These are phyloP conservation scores for Actinidia chinensis DNA, from an alignment of 179 eudicot genomes.

Conservation along the genomic window DNA sequence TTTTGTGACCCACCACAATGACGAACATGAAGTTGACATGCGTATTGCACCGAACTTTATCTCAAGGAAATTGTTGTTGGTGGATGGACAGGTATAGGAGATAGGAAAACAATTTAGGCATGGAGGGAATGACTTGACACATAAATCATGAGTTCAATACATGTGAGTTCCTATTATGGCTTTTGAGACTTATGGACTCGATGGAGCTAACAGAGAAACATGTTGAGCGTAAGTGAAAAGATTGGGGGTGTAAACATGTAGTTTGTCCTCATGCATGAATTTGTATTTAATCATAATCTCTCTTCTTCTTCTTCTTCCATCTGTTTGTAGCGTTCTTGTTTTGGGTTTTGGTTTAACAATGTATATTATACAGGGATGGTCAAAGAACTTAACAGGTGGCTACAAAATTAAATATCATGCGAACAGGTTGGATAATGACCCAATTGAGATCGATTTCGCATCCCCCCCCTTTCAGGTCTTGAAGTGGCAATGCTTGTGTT, in stretches of 20 bases:
- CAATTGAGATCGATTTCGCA: slow-evolving; percentile 94
- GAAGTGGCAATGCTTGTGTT: slow-evolving; percentile 7
- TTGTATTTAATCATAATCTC: too few species aligned
- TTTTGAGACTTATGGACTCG: slow-evolving; percentile 90
- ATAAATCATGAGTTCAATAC: slow-evolving; percentile 96
- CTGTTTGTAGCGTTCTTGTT: not conserved
- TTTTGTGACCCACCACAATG: slow-evolving; percentile 93
- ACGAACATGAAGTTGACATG: slow-evolving; percentile 84
- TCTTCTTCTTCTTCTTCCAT: not conserved
- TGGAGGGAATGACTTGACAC: slow-evolving; percentile 96
- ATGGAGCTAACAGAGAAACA: slow-evolving; percentile 83
- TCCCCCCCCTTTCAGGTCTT: slow-evolving; percentile 96
- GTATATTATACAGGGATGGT: slow-evolving; percentile 67
- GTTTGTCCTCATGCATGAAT: not conserved
- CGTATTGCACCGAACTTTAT: slow-evolving; percentile 97
- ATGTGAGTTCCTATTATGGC: slow-evolving; percentile 98
- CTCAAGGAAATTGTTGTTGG: slow-evolving; percentile 95
- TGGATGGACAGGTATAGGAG: slow-evolving; percentile 95
- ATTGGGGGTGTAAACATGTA: not conserved
- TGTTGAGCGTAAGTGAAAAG: slow-evolving; percentile 65
- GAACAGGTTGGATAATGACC: slow-evolving; percentile 76
- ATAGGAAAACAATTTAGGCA: slow-evolving; percentile 96
- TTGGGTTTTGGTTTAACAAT: slow-evolving; percentile 9
- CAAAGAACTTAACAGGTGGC: slow-evolving; percentile 87
- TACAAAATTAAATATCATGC: slow-evolving; percentile 81